These are phyloP conservation scores for Gastrodia elata DNA, from an alignment of 106 monocot species.

Conservation along the genomic window DNA sequence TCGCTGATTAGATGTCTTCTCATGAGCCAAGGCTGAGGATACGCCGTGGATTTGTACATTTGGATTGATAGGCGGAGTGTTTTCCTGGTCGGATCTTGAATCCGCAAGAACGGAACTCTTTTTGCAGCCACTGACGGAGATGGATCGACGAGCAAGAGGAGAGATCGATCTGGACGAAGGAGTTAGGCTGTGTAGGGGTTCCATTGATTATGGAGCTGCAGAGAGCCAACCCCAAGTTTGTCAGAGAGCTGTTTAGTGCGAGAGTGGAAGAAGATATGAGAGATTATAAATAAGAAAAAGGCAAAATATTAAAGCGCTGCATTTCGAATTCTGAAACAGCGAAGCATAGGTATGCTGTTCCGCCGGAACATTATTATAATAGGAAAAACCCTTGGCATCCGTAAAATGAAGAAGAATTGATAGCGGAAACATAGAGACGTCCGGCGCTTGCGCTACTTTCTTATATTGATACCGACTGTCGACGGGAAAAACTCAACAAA, in stretches of 20 bases:
- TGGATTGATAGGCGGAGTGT: conserved; percentile 36
- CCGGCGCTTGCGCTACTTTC: too few species aligned
- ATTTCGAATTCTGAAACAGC: conserved; percentile 5
- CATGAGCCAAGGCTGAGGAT: background rate
- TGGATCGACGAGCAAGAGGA: conserved; percentile 13
- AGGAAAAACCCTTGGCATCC: background rate
- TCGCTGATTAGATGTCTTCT: conserved; percentile 12
- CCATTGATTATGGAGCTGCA: conserved; percentile 3
- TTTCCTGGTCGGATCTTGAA: conserved; percentile 46
- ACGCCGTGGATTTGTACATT: conserved; percentile 20
- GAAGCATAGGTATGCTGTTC: background rate
- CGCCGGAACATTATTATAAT: background rate
- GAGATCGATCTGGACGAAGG: conserved; percentile 16
- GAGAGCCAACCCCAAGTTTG: background rate
- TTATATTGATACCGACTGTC: too few species aligned
- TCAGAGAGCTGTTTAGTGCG: background rate
- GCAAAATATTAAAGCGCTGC: too few species aligned
- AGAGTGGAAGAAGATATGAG: background rate
- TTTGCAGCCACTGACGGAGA: background rate
- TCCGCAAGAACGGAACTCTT: conserved; percentile 5
- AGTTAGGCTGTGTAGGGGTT: conserved; percentile 20
- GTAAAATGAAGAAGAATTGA: too few species aligned
- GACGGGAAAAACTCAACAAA: too few species aligned
- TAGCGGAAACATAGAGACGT: too few species aligned
- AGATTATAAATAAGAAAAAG: background rate